Conservation (phyloP, 2,329 filamentous ascomycete genomes). For the Fusarium anguioides region DNA sequence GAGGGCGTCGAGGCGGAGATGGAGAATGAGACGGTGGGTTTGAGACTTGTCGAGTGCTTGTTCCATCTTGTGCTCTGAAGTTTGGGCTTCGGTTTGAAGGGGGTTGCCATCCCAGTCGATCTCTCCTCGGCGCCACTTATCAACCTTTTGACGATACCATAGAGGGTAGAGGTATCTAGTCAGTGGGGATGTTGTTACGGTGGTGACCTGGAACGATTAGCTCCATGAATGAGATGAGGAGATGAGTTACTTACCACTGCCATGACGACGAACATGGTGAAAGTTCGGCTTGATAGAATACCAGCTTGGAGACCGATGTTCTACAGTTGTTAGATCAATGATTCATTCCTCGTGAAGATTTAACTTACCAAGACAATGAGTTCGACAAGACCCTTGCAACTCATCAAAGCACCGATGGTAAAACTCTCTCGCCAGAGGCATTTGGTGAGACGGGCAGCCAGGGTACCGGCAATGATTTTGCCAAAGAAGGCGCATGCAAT, state of each 20-base stretch:
- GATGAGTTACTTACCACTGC: conserved; percentile 64
- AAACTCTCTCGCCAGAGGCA: conserved; percentile 92
- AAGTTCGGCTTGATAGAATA: conserved; percentile 83
- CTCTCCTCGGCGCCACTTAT: conserved; percentile 77
- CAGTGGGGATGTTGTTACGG: conserved; percentile 83
- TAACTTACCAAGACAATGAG: conserved; percentile 85
- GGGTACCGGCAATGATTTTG: conserved; percentile 84
- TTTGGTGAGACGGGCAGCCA: conserved; percentile 76
- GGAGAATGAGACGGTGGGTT: conserved; percentile 42
- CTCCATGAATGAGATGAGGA: too few relatives aligned
- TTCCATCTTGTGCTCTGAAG: conserved; percentile 44
- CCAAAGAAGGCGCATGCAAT: conserved; percentile 83
- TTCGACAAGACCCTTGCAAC: conserved; percentile 94
- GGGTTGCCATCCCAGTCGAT: conserved; percentile 80
- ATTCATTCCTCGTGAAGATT: fast-evolving
- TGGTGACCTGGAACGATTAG: conserved; percentile 67
- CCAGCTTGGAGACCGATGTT: conserved; percentile 83
- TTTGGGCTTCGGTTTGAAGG: conserved; percentile 40
- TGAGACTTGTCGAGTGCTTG: conserved; percentile 44
- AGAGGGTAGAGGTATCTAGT: conserved; percentile 79
- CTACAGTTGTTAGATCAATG: conserved; percentile 47
- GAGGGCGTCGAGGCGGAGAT: conserved; percentile 47
- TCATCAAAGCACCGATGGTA: conserved; percentile 91
- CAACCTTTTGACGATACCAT: conserved; percentile 64
- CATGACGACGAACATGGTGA: conserved; percentile 97